phyloP scores from a whole-genome alignment of 345 rosid genomes.

The Melaleuca alternifolia region DNA sequence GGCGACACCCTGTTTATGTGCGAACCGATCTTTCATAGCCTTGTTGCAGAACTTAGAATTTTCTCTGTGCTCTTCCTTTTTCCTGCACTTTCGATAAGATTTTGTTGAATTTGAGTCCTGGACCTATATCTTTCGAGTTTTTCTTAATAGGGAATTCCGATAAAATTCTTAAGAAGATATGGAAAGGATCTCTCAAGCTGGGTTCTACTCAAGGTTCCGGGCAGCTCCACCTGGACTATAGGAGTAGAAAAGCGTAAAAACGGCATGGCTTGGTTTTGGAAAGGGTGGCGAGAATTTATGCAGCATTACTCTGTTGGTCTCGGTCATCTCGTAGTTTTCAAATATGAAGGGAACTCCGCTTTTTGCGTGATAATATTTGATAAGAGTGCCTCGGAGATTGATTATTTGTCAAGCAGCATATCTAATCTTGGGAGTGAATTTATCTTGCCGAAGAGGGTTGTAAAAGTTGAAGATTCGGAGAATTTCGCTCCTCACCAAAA shows the following conservation, averaged over 20 bases:
- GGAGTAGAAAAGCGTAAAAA: background rate
- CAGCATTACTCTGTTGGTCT: background rate
- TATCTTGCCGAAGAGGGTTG: background rate
- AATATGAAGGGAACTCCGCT: background rate
- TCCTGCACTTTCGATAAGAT: too few relatives aligned
- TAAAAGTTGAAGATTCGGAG: background rate
- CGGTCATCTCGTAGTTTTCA: background rate
- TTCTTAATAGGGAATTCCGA: background rate
- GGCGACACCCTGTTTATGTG: too few relatives aligned
- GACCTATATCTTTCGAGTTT: background rate
- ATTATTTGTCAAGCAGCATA: background rate
- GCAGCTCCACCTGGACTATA: background rate
- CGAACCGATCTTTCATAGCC: too few relatives aligned
- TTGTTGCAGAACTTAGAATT: too few relatives aligned
- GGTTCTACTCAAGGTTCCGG: background rate
- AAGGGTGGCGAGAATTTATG: background rate
- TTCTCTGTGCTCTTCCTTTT: too few relatives aligned
- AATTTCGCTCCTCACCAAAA: background rate
- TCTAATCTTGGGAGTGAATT: constrained; percentile 5
- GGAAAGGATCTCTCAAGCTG: background rate
- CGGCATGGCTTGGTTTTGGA: background rate
- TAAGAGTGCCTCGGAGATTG: background rate
- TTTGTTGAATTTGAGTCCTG: too few relatives aligned
- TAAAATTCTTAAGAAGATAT: background rate
- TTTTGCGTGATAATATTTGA: background rate